Percentiles rank a stretch among this genome's conserved stretches.
These are phyloP conservation scores for Kwoniella mangroviensis DNA, from an alignment of 768 basidiomycete species.

Conservation along the genomic window DNA sequence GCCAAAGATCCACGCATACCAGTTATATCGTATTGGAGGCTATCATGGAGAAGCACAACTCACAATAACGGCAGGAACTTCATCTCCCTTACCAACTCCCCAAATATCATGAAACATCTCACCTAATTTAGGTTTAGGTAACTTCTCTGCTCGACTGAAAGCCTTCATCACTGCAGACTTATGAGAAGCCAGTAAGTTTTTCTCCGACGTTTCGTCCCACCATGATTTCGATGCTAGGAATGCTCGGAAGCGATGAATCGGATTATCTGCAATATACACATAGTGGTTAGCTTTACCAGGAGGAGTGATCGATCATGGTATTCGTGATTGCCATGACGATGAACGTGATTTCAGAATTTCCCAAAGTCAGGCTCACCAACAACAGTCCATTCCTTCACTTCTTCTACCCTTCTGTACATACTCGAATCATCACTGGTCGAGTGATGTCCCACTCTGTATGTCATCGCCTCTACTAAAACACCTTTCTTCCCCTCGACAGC, in stretches of 20 bases:
- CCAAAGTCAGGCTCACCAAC: conserved; percentile 60
- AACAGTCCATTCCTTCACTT: conserved; percentile 88
- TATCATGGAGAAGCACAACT: conserved; percentile 7
- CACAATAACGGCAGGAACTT: conserved; percentile 50
- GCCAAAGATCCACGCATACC: background rate
- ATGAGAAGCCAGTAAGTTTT: conserved; percentile 68
- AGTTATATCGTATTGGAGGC: background rate
- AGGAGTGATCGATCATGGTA: too few relatives aligned
- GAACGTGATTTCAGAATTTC: conserved; percentile 82
- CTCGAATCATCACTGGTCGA: conserved; percentile 84
- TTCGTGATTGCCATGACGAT: too few relatives aligned
- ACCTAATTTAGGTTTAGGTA: conserved; percentile 71
- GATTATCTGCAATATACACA: conserved; percentile 66
- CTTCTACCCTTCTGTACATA: conserved; percentile 84
- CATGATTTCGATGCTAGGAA: conserved; percentile 82
- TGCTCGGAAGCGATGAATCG: conserved; percentile 78
- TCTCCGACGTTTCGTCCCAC: conserved; percentile 81
- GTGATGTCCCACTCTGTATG: conserved; percentile 86
- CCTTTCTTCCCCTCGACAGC: conserved; percentile 51
- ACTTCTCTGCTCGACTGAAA: conserved; percentile 75
- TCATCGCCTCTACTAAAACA: conserved; percentile 68
- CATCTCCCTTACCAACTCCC: conserved; percentile 66
- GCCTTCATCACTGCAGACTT: conserved; percentile 76
- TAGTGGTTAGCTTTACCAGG: too few relatives aligned
- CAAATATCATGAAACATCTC: conserved; percentile 88